Conservation (phyloP, 139 green algal genomes). For the Coccomyxa sp. region DNA sequence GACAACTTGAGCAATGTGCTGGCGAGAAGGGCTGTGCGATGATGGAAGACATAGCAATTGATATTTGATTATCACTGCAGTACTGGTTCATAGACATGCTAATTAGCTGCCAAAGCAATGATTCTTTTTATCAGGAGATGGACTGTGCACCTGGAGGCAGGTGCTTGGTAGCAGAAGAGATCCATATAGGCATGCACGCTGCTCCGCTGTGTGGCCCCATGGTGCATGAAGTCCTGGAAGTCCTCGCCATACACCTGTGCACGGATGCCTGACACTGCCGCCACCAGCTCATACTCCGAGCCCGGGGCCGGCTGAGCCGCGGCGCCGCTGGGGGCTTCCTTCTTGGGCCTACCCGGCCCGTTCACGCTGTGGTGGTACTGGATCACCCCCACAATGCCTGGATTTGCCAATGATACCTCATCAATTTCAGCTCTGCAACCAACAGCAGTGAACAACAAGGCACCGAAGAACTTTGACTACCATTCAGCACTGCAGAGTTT, state of each 20-base stretch:
- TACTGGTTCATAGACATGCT: too few relatives aligned
- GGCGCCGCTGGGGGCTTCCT: neutral
- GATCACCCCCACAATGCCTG: conserved; percentile 16
- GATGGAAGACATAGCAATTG: too few relatives aligned
- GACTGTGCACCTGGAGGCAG: neutral
- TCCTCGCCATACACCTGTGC: conserved; percentile 17
- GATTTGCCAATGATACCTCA: neutral
- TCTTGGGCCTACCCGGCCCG: neutral
- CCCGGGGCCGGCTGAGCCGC: too few relatives aligned
- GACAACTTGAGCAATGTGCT: too few relatives aligned
- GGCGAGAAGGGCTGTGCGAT: too few relatives aligned
- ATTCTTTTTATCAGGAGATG: too few relatives aligned
- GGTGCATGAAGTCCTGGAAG: conserved; percentile 23
- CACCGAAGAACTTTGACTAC: too few relatives aligned
- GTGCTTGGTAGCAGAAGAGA: conserved; percentile 23
- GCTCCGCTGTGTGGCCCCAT: conserved; percentile 13
- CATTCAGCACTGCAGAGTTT: too few relatives aligned
- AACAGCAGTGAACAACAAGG: too few relatives aligned
- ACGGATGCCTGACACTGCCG: conserved; percentile 8
- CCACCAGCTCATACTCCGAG: conserved; percentile 16
- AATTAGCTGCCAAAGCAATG: too few relatives aligned
- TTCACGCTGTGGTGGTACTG: conserved; percentile 6
- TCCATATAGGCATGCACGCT: conserved; percentile 16
- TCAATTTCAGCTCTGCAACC: too few relatives aligned
- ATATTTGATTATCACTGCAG: too few relatives aligned